Base-by-base conservation (phyloP, 371 early-diverging fungal genomes). In the Mortierella sp. region DNA sequence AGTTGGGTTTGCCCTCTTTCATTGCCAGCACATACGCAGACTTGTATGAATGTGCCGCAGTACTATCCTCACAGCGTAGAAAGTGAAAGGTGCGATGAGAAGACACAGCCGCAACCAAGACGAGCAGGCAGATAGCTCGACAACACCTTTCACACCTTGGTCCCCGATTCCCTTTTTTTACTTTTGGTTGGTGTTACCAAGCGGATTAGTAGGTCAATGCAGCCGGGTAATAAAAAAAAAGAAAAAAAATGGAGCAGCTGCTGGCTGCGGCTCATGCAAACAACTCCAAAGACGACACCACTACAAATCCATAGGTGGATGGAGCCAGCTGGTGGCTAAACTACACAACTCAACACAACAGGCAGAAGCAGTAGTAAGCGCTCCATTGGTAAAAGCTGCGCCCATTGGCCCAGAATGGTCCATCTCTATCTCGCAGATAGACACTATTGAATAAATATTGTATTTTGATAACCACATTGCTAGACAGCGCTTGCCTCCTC, bases 371-470 rank as follows among this genome's bases (percentile, higher is more conserved):
- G 24, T 16, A 10, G 21, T 8, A 9, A 11, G 16, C 3, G 40
- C 40, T 67, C 67, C 67, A 67, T 67, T 37, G 43, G 67, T 37
- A 67, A 67, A 67, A 37, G 67, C 67, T 67, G 67, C 67, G 67
- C 67, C 67, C 67, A 67, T 24, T 67, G 40, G 57, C 67, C 43
- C 67, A 67, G 67, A 67, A 21, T 24, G 43, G 24, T 9, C 67
- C 9, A 67, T 67, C 67, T 67, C 37, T 24, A 8, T 40, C 40
- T 21, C 43, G 0, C 21, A n/a, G n/a, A n/a, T 21, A 8, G 5
- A 24, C 6, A 54, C 4, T 5, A 54, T 16, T 6, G 54, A 19
- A 54, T n/a, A 54, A n/a, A 61, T 61, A 28, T 61, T 31, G 16
- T n/a, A n/a, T 19, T 34, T 61, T 31, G 61, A 61, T 28, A 61